These are phyloP conservation scores for Taiwanofungus camphoratus DNA, from an alignment of 1,284 basidiomycete species.

Conservation along the genomic window DNA sequence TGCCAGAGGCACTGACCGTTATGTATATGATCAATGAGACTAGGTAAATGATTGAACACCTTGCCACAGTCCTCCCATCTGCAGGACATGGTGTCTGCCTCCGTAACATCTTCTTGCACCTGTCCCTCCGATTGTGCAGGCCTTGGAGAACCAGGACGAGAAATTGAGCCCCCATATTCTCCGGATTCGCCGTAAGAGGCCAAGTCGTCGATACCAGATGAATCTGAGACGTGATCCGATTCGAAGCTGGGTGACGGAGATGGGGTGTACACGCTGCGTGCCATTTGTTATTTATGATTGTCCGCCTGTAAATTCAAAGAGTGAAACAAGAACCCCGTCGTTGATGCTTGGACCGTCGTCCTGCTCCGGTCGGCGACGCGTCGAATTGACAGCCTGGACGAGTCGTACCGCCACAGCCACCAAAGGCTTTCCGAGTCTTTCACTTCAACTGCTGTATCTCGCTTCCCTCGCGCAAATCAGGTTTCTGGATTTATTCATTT, in stretches of 20 bases:
- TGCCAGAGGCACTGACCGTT: constrained; percentile 51
- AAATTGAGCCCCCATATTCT: constrained; percentile 16
- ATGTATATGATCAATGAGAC: constrained; percentile 76
- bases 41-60: constrained; percentile 63
- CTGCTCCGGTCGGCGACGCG: no score
- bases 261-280: constrained; percentile 28
- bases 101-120: constrained; percentile 12
- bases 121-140: not conserved
- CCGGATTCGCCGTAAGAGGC: constrained; percentile 12
- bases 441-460: no score
- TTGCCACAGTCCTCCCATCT: constrained; percentile 75
- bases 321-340: no score
- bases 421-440: no score
- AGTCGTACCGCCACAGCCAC: no score
- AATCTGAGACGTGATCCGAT: constrained; percentile 24
- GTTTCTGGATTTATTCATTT: no score
- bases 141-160: constrained; percentile 24
- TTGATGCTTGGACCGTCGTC: no score
- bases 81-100: constrained; percentile 42
- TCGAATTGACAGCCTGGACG: no score
- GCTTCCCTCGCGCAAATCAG: no score
- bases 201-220: constrained; percentile 22
- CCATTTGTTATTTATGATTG: constrained; percentile 24
- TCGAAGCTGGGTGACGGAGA: constrained; percentile 30
- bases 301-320: no score